These are phyloP conservation scores for Boletus vinaceobasis DNA, from an alignment of 768 basidiomycete species.

Conservation along the genomic window DNA sequence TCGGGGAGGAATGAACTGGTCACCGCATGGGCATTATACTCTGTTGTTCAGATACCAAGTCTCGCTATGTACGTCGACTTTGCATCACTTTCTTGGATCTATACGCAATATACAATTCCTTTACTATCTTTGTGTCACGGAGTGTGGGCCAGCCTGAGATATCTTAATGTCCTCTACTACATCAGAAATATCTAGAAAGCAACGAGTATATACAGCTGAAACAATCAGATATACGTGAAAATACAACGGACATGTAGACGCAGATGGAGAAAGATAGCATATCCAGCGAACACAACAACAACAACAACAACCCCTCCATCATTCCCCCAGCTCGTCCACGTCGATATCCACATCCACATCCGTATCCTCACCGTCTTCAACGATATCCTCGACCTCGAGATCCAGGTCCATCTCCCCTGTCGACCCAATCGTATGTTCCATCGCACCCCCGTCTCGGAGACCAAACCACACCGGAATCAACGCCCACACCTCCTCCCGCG, in stretches of 20 bases:
- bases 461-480: conserved; percentile 65
- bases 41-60: conserved; percentile 8
- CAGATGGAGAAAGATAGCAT: conserved; percentile 16
- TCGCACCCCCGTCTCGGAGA: conserved; percentile 26
- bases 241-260: not conserved
- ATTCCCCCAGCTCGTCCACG: conserved; percentile 15
- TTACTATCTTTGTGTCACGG: not conserved
- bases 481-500: conserved; percentile 60
- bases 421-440: not conserved
- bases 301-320: not conserved
- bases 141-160: not conserved
- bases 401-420: not conserved
- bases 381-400: not conserved
- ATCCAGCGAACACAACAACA: conserved; percentile 3
- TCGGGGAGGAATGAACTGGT: conserved; percentile 66
- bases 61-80: conserved; percentile 10
- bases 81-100: conserved; percentile 15
- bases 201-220: conserved; percentile 12
- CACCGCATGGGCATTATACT: conserved; percentile 3
- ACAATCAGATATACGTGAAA: conserved; percentile 7
- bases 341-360: conserved; percentile 7
- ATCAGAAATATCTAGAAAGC: conserved; percentile 3
- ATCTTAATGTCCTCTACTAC: not conserved
- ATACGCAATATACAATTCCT: not conserved
- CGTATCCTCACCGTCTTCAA: conserved; percentile 8